Evolutionary conservation across 371 early-diverging fungal species (phyloP).

Genomic region (Capniomyces stellatus): DNA sequence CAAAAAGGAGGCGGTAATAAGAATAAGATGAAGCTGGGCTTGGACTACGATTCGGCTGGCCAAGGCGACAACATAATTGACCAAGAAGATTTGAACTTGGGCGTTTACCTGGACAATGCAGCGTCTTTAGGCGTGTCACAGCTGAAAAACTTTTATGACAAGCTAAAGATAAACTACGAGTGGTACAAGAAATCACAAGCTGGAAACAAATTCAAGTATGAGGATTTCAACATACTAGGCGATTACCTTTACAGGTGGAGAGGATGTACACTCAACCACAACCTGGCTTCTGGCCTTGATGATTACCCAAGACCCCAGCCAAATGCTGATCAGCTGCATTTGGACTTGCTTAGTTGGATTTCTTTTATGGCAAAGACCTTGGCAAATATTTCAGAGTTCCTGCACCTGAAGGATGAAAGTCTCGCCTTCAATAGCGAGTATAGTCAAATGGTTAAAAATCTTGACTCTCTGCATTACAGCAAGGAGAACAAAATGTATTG

Average conservation of each 20-base stretch:
- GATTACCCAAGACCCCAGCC: constrained; percentile 81
- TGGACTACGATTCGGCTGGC: neutral
- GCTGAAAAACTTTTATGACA: constrained; percentile 42
- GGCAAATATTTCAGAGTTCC: constrained; percentile 36
- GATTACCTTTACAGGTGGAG: constrained; percentile 78
- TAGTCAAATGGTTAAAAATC: constrained; percentile 23
- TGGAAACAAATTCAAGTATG: constrained; percentile 37
- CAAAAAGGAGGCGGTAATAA: too few relatives aligned
- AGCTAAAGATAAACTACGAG: constrained; percentile 46
- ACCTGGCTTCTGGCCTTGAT: constrained; percentile 82
- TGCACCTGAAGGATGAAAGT: constrained; percentile 22
- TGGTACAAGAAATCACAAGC: constrained; percentile 71
- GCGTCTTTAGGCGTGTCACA: constrained; percentile 29
- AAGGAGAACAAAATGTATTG: constrained; percentile 49
- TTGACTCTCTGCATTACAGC: constrained; percentile 53
- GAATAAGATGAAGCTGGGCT: too few relatives aligned
- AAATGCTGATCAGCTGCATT: constrained; percentile 64
- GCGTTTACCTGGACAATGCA: neutral
- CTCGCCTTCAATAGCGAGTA: constrained; percentile 32
- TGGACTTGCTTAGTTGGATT: constrained; percentile 82
- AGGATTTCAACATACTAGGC: constrained; percentile 29
- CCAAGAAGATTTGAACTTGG: neutral
- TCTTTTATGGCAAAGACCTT: constrained; percentile 57
- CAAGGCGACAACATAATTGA: neutral
- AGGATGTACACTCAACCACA: constrained; percentile 68